phyloP scores from a whole-genome alignment of 1,139 yeast species.

The Suhomyces bokatorum region DNA sequence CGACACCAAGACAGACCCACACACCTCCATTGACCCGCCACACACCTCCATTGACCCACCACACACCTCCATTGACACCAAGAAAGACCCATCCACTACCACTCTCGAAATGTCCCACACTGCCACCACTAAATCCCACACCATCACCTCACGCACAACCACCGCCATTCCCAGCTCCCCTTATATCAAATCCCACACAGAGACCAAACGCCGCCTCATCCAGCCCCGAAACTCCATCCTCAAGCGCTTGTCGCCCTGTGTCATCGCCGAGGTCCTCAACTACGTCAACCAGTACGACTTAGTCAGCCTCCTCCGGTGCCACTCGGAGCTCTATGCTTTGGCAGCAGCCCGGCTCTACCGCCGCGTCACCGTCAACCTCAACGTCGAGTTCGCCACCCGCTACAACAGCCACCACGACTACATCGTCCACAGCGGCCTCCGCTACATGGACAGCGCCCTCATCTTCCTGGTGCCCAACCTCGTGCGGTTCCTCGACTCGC shows the following conservation, averaged over 20 bases:
- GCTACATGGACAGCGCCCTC: slow-evolving; percentile 34
- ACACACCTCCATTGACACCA: not conserved
- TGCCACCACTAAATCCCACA: not conserved
- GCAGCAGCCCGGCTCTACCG: slow-evolving; percentile 31
- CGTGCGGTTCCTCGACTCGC: slow-evolving; percentile 22
- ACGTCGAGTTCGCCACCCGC: slow-evolving; percentile 30
- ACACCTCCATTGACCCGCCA: not conserved
- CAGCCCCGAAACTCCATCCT: slow-evolving; percentile 14
- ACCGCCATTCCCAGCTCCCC: too few species aligned
- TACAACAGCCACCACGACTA: slow-evolving; percentile 22
- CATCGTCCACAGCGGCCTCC: slow-evolving; percentile 33
- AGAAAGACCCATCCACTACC: too few species aligned
- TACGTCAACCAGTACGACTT: slow-evolving; percentile 38
- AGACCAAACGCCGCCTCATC: not conserved
- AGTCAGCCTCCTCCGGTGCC: slow-evolving; percentile 27
- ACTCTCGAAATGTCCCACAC: too few species aligned
- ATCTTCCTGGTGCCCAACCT: slow-evolving; percentile 25
- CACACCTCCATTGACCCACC: not conserved
- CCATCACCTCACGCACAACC: not conserved
- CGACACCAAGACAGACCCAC: too few species aligned
- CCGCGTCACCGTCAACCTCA: slow-evolving; percentile 34
- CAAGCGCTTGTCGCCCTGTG: slow-evolving; percentile 15
- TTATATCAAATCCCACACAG: too few species aligned
- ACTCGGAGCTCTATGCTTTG: slow-evolving; percentile 24
- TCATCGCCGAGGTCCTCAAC: slow-evolving; percentile 17